Percentiles rank a stretch among this genome's conserved stretches.
Evolutionary conservation across 768 basidiomycete species (phyloP).

Genomic region (Termitomyces sp.): DNA sequence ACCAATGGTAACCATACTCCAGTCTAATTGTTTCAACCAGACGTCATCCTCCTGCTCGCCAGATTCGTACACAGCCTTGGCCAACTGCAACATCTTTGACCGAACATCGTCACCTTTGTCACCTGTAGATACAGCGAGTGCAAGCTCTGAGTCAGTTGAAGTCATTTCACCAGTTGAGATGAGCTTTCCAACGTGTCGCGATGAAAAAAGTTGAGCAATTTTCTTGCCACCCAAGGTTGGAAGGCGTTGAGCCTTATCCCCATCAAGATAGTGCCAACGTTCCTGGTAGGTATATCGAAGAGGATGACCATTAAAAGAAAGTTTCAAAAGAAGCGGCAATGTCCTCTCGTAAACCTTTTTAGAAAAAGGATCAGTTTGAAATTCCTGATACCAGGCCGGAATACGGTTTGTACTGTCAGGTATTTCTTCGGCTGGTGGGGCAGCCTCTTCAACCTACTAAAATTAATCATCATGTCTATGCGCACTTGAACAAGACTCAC

Average conservation of each 20-base stretch:
- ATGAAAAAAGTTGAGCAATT: constrained; percentile 35
- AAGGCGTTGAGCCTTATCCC: constrained; percentile 30
- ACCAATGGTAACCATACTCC: constrained; percentile 35
- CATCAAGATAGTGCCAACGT: constrained; percentile 61
- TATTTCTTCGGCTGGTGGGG: not conserved
- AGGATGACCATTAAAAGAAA: constrained; percentile 59
- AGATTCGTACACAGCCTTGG: constrained; percentile 27
- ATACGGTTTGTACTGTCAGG: not conserved
- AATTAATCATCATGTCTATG: not conserved
- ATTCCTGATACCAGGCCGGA: constrained; percentile 55
- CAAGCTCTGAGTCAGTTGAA: constrained; percentile 38
- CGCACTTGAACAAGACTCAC: constrained; percentile 9
- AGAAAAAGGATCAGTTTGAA: constrained; percentile 39
- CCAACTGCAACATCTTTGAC: constrained; percentile 35
- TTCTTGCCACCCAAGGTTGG: constrained; percentile 43
- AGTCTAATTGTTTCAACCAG: constrained; percentile 66
- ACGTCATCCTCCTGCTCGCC: constrained; percentile 33
- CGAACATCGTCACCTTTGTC: constrained; percentile 28
- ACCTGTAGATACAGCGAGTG: constrained; percentile 40
- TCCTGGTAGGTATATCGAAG: constrained; percentile 48
- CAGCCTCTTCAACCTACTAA: constrained; percentile 2
- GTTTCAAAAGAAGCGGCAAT: constrained; percentile 62
- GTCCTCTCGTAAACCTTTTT: constrained; percentile 41
- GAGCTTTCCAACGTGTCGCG: constrained; percentile 40
- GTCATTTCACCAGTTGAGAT: constrained; percentile 38